Base-by-base conservation (phyloP, 1,139 yeast species). In the Debaryomyces subglobosus region DNA sequence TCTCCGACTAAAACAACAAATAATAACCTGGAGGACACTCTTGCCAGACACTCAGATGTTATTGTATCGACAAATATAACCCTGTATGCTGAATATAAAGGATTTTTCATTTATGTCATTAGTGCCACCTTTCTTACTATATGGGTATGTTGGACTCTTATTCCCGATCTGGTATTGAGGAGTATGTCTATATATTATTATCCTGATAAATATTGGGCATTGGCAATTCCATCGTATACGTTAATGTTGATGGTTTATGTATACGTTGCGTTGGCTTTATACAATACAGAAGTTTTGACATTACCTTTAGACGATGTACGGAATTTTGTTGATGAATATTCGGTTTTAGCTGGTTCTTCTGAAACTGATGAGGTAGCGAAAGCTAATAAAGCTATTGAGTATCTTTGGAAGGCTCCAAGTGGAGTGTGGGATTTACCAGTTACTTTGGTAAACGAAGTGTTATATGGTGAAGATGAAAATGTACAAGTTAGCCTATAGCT, bases 191-290 rank as follows among this genome's bases (percentile, higher is more conserved):
- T 90, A 12, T 78, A 82, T 56, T 90, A 89, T 65, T 87, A 85
- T 56, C 96, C 96, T 0, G 86, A 90, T 30, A 74, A 90, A 55
- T 89, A 94, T 85, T 90, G 97, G 97, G 85, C 94, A 1, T 61
- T 86, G 44, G 89, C 91, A 0, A 64, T 88, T 1, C 96, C 96
- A 1, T 72, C 86, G 3, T 86, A 81, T 58, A 74, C 85, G 7
- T 69, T 92, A 36, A 82, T 89, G 75, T 65, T 77, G 13, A 83
- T 92, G 89, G 68, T 84, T 8, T 90, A 83, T 60, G 78, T 79
- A 0, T 92, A 91, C 63, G 71, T 88, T 4, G 89, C 85, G 3
- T 67, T 91, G 47, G 84, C 85, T 0, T 66, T 84, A 40, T 89
- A 86, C 71, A 89, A 89, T 60, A 81, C 82, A 4, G 97, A 92